Evolutionary conservation across 2,329 filamentous ascomycete genomes (phyloP).

Genomic region (Chaetomiaceae sp.): DNA sequence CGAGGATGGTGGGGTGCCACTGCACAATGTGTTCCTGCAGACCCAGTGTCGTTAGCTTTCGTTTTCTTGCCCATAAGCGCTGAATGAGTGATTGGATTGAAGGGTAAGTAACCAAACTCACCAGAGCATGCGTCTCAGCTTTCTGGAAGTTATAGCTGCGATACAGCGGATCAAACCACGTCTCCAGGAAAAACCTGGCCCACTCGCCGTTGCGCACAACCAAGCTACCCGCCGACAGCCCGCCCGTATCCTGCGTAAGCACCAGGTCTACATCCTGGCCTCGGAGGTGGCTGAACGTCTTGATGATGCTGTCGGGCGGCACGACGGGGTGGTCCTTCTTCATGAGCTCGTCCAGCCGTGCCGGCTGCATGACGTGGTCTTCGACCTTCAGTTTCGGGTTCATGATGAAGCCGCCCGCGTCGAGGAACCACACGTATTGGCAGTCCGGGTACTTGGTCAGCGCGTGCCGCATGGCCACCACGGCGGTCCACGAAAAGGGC

Average conservation of each 20-base stretch:
- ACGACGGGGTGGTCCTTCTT: conserved; percentile 80
- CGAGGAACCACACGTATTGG: conserved; percentile 81
- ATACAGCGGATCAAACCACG: conserved; percentile 94
- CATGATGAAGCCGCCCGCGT: conserved; percentile 83
- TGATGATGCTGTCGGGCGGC: conserved; percentile 93
- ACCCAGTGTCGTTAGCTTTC: not conserved
- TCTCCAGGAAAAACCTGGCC: conserved; percentile 87
- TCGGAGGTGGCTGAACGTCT: conserved; percentile 79
- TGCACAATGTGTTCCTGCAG: conserved; percentile 76
- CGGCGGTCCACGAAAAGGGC: conserved; percentile 63
- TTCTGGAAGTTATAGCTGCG: conserved; percentile 94
- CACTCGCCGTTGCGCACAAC: conserved; percentile 79
- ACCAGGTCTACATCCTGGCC: conserved; percentile 74
- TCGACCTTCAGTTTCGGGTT: conserved; percentile 66
- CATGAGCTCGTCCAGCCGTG: conserved; percentile 70
- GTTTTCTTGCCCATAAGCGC: not conserved
- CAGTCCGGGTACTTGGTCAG: conserved; percentile 72
- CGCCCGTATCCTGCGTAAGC: conserved; percentile 76
- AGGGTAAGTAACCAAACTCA: no score
- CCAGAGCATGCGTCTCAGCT: conserved; percentile 84
- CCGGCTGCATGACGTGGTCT: conserved; percentile 60
- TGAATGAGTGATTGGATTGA: no score
- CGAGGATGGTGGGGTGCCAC: conserved; percentile 95
- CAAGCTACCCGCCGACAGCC: conserved; percentile 70
- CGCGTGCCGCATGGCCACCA: conserved; percentile 84